These are phyloP conservation scores for Daedalea quercina DNA, from an alignment of 768 basidiomycete genomes.

Conservation along the genomic window DNA sequence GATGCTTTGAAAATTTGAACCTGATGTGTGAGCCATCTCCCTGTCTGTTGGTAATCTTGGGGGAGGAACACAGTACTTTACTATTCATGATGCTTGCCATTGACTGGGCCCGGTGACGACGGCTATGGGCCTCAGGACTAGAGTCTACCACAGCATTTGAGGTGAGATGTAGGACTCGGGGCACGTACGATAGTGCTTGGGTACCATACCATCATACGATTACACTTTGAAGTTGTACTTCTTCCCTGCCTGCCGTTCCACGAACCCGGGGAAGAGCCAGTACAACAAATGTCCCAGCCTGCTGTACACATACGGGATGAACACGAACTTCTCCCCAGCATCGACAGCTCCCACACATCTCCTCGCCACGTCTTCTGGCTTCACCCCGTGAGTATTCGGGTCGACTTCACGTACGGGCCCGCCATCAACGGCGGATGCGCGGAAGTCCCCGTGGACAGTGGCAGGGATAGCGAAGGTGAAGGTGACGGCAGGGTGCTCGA, in stretches of 20 bases:
- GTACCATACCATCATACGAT: too few relatives aligned
- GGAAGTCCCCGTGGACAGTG: constrained; percentile 73
- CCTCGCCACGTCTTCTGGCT: constrained; percentile 50
- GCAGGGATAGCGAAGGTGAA: constrained; percentile 61
- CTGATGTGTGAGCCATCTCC: too few relatives aligned
- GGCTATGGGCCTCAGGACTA: too few relatives aligned
- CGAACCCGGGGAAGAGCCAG: constrained; percentile 53
- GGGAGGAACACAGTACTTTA: too few relatives aligned
- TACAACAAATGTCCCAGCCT: constrained; percentile 47
- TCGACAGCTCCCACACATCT: constrained; percentile 60
- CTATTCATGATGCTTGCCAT: too few relatives aligned
- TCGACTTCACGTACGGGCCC: constrained; percentile 36
- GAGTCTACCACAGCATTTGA: too few relatives aligned
- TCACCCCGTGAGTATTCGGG: constrained; percentile 53
- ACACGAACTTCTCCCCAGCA: constrained; percentile 45
- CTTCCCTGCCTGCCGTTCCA: constrained; percentile 50
- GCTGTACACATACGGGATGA: constrained; percentile 45
- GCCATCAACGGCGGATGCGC: constrained; percentile 73
- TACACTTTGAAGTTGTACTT: constrained; percentile 53
- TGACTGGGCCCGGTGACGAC: too few relatives aligned
- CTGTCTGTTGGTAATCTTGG: too few relatives aligned
- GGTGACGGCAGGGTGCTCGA: constrained; percentile 65
- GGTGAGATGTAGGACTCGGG: too few relatives aligned
- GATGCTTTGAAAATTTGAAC: too few relatives aligned
- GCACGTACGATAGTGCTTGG: too few relatives aligned